Evolutionary conservation across 805 yeast genomes (phyloP).

Genomic region (Saccharomycopsis schoenii): DNA sequence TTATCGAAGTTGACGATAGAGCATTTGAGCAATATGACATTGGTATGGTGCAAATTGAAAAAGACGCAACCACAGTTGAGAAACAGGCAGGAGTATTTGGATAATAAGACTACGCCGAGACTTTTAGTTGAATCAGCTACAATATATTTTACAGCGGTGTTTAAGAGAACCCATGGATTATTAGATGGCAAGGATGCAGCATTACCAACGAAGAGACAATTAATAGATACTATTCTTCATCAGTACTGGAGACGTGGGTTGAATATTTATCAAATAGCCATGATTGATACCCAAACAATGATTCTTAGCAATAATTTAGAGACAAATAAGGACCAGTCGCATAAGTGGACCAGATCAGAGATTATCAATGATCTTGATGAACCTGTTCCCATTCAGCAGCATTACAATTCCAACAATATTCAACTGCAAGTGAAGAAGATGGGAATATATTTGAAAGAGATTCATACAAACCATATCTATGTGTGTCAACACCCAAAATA

Average conservation of each 20-base stretch:
- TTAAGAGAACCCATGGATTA: neutral
- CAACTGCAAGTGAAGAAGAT: conserved; percentile 37
- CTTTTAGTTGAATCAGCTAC: neutral
- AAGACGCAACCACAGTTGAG: conserved; percentile 4
- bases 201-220: conserved; percentile 20
- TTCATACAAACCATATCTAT: conserved; percentile 57
- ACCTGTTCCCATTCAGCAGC: conserved; percentile 24
- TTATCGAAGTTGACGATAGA: conserved; percentile 3
- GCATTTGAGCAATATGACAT: conserved; percentile 12
- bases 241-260: conserved; percentile 49
- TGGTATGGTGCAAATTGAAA: conserved; percentile 13
- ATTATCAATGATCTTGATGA: conserved; percentile 22
- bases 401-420: conserved; percentile 41
- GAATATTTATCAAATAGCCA: conserved; percentile 58
- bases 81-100: conserved; percentile 2
- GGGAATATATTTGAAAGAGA: conserved; percentile 28
- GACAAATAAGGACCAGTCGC: conserved; percentile 34
- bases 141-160: neutral
- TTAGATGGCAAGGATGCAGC: neutral
- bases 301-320: conserved; percentile 23
- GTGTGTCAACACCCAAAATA: conserved; percentile 54
- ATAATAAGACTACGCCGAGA: neutral
- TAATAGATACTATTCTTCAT: conserved; percentile 37
- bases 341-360: conserved; percentile 29
- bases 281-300: conserved; percentile 55